phyloP scores from a whole-genome alignment of 371 early-diverging fungal genomes.

The Mucor lusitanicus region DNA sequence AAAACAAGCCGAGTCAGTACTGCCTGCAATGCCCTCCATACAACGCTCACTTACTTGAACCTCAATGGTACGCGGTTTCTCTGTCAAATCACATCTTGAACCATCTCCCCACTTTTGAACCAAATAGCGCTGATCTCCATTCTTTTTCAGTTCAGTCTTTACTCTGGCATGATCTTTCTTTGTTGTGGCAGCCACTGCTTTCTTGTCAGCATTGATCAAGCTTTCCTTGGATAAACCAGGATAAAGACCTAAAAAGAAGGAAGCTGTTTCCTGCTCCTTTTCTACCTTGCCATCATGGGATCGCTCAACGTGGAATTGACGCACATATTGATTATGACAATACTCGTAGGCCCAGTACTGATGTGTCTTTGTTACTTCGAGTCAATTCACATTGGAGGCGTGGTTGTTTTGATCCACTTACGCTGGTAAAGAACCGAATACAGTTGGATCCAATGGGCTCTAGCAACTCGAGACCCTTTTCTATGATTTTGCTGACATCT shows the following conservation, averaged over 20 bases:
- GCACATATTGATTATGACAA: constrained; percentile 70
- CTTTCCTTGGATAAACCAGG: constrained; percentile 22
- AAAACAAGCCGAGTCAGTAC: not conserved
- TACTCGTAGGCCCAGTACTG: constrained; percentile 84
- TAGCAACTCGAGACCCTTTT: constrained; percentile 61
- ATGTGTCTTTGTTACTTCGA: constrained; percentile 37
- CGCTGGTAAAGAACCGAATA: constrained; percentile 44
- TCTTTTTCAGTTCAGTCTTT: constrained; percentile 24
- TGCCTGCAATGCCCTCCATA: not conserved
- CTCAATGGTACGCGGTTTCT: constrained; percentile 67
- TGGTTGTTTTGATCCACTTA: not conserved
- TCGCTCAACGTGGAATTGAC: constrained; percentile 68
- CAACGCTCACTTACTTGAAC: constrained; percentile 54
- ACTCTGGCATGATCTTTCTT: not conserved
- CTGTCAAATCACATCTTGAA: constrained; percentile 73
- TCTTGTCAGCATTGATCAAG: not conserved
- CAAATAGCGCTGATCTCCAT: constrained; percentile 58
- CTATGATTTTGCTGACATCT: constrained; percentile 44
- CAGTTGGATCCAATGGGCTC: constrained; percentile 59
- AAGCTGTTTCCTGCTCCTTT: constrained; percentile 24
- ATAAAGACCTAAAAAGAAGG: constrained; percentile 29
- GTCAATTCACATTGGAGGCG: not conserved
- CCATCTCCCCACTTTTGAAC: constrained; percentile 75
- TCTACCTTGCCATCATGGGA: constrained; percentile 25
- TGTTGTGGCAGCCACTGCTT: constrained; percentile 1